Evolutionary conservation across 2,329 filamentous ascomycete species (phyloP).

Genomic region (Ceratocystis colombiana): DNA sequence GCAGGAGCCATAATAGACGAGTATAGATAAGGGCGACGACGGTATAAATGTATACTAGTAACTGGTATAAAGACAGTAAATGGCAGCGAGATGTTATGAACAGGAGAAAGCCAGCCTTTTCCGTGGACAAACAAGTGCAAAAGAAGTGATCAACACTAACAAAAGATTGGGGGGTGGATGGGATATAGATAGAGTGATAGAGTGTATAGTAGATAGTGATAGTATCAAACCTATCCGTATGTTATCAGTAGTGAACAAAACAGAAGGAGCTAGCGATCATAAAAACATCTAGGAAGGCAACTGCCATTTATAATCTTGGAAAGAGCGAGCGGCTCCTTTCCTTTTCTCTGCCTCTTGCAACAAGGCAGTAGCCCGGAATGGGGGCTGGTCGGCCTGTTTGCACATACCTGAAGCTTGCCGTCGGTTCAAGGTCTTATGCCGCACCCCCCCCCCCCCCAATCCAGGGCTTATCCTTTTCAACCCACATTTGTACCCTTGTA

Average conservation of each 20-base stretch:
- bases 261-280: not conserved
- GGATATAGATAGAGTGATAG: too few species aligned
- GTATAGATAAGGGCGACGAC: not conserved
- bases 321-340: not conserved
- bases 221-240: too few species aligned
- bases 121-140: not conserved
- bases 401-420: not conserved
- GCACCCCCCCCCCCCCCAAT: not conserved
- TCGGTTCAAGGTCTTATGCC: conserved; percentile 8
- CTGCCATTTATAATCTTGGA: conserved; percentile 7
- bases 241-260: conserved; percentile 1
- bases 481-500: not conserved
- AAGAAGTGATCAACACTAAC: too few species aligned
- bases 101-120: conserved; percentile 2
- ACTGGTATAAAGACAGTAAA: not conserved
- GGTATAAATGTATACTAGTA: not conserved
- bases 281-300: not conserved
- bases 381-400: not conserved
- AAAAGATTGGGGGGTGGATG: too few species aligned
- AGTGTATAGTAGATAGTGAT: too few species aligned
- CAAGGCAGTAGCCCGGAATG: conserved; percentile 2
- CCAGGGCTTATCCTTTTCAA: conserved; percentile 3
- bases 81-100: not conserved
- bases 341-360: too few species aligned
- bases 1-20: conserved; percentile 47